Conservation (phyloP, 1,139 yeast species). For the Saccharomyces uvarum region DNA sequence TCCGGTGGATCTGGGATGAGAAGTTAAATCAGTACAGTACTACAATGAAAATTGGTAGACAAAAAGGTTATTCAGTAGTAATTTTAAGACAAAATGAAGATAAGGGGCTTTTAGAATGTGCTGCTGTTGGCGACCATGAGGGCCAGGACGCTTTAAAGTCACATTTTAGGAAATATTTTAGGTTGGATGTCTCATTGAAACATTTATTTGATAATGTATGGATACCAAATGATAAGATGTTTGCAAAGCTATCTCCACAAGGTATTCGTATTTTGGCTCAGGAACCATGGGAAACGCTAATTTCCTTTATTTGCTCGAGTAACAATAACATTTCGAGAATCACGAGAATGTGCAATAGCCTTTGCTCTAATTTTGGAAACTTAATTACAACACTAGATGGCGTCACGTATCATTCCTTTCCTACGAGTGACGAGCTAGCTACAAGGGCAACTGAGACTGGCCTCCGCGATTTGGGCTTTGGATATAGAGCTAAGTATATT, state of each 20-base stretch:
- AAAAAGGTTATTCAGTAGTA: constrained; percentile 28
- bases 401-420: constrained; percentile 62
- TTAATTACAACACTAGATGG: constrained; percentile 51
- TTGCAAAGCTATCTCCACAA: constrained; percentile 32
- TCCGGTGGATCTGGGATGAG: constrained; percentile 35
- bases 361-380: constrained; percentile 67
- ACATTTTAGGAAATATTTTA: constrained; percentile 61
- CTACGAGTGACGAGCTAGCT: constrained; percentile 49
- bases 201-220: constrained; percentile 51
- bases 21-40: constrained; percentile 15
- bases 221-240: constrained; percentile 48
- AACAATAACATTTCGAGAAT: constrained; percentile 91
- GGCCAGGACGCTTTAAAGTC: constrained; percentile 14
- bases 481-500: constrained; percentile 87
- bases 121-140: constrained; percentile 11
- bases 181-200: constrained; percentile 48
- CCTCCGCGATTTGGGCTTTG: constrained; percentile 57
- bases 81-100: constrained; percentile 31
- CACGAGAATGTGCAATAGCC: constrained; percentile 81
- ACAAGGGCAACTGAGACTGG: constrained; percentile 35
- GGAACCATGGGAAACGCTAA: constrained; percentile 93
- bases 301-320: constrained; percentile 90
- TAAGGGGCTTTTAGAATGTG: constrained; percentile 16
- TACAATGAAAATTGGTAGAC: constrained; percentile 20
- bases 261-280: constrained; percentile 84